phyloP scores from a whole-genome alignment of 2,329 filamentous ascomycete genomes.

The Phialophora verrucosa region DNA sequence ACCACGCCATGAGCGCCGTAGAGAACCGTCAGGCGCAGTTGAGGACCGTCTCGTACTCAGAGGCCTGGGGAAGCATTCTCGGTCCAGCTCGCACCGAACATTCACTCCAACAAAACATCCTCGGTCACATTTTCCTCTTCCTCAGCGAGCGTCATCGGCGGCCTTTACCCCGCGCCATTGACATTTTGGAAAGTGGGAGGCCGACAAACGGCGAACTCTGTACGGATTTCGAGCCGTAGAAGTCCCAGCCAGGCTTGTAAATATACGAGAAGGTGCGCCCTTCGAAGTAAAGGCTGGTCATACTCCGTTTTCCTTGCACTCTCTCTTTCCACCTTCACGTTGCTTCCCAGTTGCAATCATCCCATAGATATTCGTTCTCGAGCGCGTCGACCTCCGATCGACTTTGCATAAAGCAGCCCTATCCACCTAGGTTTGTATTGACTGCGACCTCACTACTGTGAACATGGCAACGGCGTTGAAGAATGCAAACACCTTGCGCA shows the following conservation, averaged over 20 bases:
- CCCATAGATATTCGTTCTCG: not conserved
- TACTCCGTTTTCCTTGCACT: not conserved
- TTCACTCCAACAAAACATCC: not conserved
- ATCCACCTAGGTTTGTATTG: not conserved
- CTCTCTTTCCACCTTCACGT: not conserved
- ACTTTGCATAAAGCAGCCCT: not conserved
- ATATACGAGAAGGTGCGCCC: conserved; percentile 1
- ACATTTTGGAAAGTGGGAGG: not conserved
- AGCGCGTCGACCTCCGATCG: not conserved
- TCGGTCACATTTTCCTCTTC: not conserved
- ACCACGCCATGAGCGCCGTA: too few relatives aligned
- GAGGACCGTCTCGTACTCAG: too few relatives aligned
- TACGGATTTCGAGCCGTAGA: not conserved
- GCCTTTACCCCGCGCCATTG: not conserved
- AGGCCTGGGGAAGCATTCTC: not conserved
- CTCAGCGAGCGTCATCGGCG: not conserved
- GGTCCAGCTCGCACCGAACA: not conserved
- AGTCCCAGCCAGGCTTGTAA: not conserved
- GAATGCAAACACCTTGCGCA: conserved; percentile 59
- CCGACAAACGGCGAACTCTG: not conserved
- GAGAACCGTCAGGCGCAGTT: too few relatives aligned
- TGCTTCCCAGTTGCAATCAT: not conserved
- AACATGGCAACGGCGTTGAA: conserved; percentile 52
- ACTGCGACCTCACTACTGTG: not conserved
- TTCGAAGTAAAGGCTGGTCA: not conserved